Evolutionary conservation across 1,139 yeast species (phyloP).

Genomic region (Diutina sp.): DNA sequence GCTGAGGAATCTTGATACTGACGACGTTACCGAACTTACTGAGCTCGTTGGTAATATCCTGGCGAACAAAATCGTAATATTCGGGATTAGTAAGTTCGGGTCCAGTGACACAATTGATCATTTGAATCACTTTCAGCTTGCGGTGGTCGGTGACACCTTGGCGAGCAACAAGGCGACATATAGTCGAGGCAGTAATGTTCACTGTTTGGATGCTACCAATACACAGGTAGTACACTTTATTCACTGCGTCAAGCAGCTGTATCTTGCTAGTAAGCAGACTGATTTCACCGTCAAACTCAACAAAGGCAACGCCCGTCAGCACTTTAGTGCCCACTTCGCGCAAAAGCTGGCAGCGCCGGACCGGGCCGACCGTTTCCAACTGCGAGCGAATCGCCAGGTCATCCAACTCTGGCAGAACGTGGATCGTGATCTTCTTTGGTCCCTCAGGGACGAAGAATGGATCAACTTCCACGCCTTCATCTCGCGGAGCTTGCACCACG

Average conservation of each 20-base stretch:
- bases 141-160: constrained; percentile 23
- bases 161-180: constrained; percentile 21
- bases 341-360: constrained; percentile 19
- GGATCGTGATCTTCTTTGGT: constrained; percentile 22
- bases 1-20: constrained; percentile 54
- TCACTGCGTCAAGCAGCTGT: constrained; percentile 10
- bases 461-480: constrained; percentile 9
- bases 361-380: constrained; percentile 14
- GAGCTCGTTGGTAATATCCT: constrained; percentile 43
- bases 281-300: constrained; percentile 17
- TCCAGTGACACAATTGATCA: constrained; percentile 54
- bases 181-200: constrained; percentile 14
- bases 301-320: constrained; percentile 27
- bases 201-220: constrained; percentile 10
- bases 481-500: constrained; percentile 25
- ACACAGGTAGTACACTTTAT: constrained; percentile 22
- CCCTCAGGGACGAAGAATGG: constrained; percentile 18
- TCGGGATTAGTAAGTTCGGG: constrained; percentile 46
- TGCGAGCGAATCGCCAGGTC: constrained; percentile 10
- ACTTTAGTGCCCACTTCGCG: constrained; percentile 25
- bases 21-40: constrained; percentile 38
- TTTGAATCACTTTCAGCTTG: constrained; percentile 44
- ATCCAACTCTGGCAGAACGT: constrained; percentile 13
- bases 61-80: constrained; percentile 34
- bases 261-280: constrained; percentile 8